A percentile compares a stretch with the other conserved stretches of the same genome.
Evolutionary conservation across 805 yeast genomes (phyloP).

Genomic region (Zygosaccharomyces bailii): DNA sequence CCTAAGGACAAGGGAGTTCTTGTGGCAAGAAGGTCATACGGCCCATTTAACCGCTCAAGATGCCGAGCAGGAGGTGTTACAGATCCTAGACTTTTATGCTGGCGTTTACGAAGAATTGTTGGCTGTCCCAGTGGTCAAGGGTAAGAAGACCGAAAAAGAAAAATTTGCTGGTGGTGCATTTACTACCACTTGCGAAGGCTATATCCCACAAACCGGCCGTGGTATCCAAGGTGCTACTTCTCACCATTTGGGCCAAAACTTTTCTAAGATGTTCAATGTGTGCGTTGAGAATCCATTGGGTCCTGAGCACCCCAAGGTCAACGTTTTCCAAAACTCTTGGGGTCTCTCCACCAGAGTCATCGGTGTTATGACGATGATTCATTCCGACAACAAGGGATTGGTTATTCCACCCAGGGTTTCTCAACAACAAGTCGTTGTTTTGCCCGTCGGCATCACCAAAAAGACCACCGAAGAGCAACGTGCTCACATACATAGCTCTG

Average conservation of each 20-base stretch:
- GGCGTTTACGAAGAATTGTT: constrained; percentile 83
- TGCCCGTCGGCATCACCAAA: constrained; percentile 92
- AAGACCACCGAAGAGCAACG: constrained; percentile 78
- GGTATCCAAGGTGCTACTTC: constrained; percentile 99
- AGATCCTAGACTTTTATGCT: constrained; percentile 82
- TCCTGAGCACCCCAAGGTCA: constrained; percentile 76
- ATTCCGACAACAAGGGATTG: constrained; percentile 96
- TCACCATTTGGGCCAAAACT: constrained; percentile 96
- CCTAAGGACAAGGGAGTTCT: constrained; percentile 95
- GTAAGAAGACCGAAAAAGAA: constrained; percentile 94
- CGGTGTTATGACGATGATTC: constrained; percentile 99
- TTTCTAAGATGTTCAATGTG: constrained; percentile 97
- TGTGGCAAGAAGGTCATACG: constrained; percentile 99
- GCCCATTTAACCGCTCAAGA: constrained; percentile 84
- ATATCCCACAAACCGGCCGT: constrained; percentile 96
- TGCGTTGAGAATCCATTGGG: constrained; percentile 95
- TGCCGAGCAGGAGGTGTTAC: constrained; percentile 78
- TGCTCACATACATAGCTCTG: constrained; percentile 63
- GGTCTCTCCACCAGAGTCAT: constrained; percentile 97
- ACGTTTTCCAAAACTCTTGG: constrained; percentile 98
- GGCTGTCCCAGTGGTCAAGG: constrained; percentile 96
- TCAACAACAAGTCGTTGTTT: constrained; percentile 83
- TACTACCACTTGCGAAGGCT: constrained; percentile 96
- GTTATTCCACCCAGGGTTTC: constrained; percentile 98
- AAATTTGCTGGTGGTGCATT: constrained; percentile 97